These are phyloP conservation scores for rapeseed (Brassica napus) DNA, from an alignment of 345 rosid genomes.

Conservation along the genomic window DNA sequence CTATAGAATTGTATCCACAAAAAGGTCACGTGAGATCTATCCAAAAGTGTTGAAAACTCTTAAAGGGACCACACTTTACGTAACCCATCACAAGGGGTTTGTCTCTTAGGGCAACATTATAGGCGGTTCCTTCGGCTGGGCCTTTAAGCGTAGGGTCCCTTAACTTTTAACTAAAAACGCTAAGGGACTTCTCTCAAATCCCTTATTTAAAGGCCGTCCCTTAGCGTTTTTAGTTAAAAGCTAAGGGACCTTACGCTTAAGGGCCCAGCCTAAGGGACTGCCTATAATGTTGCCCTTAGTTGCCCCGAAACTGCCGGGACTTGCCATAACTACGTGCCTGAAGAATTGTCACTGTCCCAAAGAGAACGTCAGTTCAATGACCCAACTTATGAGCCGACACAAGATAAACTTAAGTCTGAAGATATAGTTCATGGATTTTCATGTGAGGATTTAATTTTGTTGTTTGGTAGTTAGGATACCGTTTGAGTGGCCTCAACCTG, in stretches of 20 bases:
- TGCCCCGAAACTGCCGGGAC: conserved; percentile 31
- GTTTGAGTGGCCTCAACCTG: conserved; percentile 22
- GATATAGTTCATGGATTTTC: conserved; percentile 16
- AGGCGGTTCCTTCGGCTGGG: too few species aligned
- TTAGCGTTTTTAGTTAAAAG: too few species aligned
- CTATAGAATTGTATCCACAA: conserved; percentile 28
- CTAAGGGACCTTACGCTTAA: too few species aligned
- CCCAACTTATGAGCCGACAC: conserved; percentile 35
- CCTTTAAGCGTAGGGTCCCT: too few species aligned
- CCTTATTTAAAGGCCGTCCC: too few species aligned
- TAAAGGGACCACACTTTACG: conserved; percentile 27
- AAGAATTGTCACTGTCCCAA: conserved; percentile 24
- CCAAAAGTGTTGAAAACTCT: conserved; percentile 16
- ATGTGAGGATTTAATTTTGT: conserved; percentile 35
- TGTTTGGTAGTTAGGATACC: conserved; percentile 37
- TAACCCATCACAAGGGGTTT: conserved; percentile 30
- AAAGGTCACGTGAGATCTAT: conserved; percentile 27
- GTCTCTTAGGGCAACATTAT: neutral
- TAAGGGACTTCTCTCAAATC: too few species aligned
- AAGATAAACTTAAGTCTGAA: conserved; percentile 30
- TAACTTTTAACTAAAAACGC: too few species aligned
- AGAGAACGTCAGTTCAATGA: conserved; percentile 26
- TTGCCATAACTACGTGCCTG: conserved; percentile 25
- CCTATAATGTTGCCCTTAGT: neutral
- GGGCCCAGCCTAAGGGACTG: too few species aligned